phyloP scores from a whole-genome alignment of 139 green algal species.

The Chlorella vulgaris region DNA sequence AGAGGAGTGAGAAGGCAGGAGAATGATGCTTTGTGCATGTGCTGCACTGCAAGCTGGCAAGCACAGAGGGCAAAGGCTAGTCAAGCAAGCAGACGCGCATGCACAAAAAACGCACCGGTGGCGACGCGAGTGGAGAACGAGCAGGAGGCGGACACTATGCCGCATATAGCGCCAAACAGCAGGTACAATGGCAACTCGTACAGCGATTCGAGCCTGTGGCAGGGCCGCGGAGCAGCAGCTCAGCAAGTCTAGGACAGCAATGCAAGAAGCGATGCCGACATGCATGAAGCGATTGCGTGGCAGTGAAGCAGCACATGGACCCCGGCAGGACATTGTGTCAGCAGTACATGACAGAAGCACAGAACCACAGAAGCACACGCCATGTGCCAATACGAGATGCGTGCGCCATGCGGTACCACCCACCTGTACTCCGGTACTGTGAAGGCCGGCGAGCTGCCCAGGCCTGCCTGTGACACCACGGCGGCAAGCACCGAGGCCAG shows the following conservation, averaged over 20 bases:
- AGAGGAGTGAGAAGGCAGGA: too few species aligned
- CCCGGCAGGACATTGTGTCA: neutral
- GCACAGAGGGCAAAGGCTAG: too few species aligned
- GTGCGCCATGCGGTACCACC: too few species aligned
- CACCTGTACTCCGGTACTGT: conserved; percentile 63
- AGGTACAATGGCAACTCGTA: conserved; percentile 81
- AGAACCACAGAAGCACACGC: too few species aligned
- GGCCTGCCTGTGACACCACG: conserved; percentile 66
- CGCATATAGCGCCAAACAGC: conserved; percentile 71
- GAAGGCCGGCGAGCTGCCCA: conserved; percentile 74
- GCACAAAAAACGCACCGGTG: too few species aligned
- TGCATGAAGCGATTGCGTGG: too few species aligned
- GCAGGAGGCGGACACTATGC: conserved; percentile 58
- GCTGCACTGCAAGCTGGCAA: too few species aligned
- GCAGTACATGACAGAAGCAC: neutral
- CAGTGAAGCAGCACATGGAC: too few species aligned
- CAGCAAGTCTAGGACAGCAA: neutral
- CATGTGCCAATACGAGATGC: too few species aligned
- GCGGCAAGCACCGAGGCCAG: conserved; percentile 73
- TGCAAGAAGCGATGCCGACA: too few species aligned
- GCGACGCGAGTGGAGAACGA: conserved; percentile 49
- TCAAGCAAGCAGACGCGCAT: too few species aligned
- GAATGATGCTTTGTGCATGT: too few species aligned
- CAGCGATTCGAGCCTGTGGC: conserved; percentile 46
- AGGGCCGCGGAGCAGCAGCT: neutral